Conservation (phyloP, 2,329 filamentous ascomycete species). For the Stenocarpella maydis region DNA sequence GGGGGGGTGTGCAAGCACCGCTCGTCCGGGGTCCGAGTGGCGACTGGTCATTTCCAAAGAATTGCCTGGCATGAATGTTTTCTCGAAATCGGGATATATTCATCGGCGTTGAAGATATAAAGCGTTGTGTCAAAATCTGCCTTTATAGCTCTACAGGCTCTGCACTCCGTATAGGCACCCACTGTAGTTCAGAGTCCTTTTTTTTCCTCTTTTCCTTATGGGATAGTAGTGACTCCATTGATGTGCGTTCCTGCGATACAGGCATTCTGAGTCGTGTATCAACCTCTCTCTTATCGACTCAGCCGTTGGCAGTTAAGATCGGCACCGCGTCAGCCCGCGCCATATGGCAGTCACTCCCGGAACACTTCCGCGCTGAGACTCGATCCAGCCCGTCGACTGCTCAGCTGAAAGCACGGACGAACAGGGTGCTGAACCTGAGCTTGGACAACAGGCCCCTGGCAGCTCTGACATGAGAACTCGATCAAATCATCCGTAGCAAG, state of each 20-base stretch:
- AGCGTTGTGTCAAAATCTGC: not conserved
- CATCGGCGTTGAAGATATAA: not conserved
- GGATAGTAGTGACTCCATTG: not conserved
- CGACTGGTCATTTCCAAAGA: not conserved
- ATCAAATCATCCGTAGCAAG: not conserved
- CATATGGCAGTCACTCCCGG: not conserved
- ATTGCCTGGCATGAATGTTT: not conserved
- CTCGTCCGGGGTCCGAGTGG: not conserved
- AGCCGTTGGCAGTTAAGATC: not conserved
- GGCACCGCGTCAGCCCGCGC: not conserved
- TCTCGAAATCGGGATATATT: not conserved
- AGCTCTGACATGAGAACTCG: not conserved
- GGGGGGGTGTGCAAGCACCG: not conserved
- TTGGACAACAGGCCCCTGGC: not conserved
- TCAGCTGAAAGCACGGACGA: not conserved
- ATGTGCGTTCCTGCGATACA: not conserved
- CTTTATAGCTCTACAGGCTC: not conserved
- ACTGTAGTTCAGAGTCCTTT: not conserved
- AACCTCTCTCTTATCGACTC: not conserved
- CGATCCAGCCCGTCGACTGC: not conserved
- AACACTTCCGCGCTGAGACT: not conserved
- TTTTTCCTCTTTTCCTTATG: not conserved
- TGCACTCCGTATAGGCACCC: not conserved
- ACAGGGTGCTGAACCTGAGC: not conserved
- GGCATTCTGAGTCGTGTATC: constrained; percentile 17